A percentile compares a stretch with the other conserved stretches of the same genome.
Evolutionary conservation across 768 basidiomycete species (phyloP).

Genomic region (Inosperma sp.): DNA sequence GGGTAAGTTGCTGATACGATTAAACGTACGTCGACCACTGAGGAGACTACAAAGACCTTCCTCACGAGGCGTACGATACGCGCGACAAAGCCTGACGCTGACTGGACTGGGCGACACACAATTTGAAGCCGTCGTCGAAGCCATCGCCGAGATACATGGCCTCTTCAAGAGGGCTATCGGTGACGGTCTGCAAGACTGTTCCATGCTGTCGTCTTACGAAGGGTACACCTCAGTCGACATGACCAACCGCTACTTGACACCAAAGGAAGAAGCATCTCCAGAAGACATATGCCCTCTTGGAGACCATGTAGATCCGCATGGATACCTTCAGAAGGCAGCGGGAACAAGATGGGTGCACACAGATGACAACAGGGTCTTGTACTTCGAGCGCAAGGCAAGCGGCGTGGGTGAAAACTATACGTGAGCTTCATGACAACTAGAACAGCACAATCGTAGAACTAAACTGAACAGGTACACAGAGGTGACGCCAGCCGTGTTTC

Average conservation of each 20-base stretch:
- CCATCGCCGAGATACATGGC: conserved; percentile 2
- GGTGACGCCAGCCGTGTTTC: conserved; percentile 9
- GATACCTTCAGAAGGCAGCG: not conserved
- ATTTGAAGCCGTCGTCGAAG: not conserved
- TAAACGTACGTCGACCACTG: too few relatives aligned
- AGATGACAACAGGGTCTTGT: conserved; percentile 7
- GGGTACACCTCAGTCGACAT: not conserved
- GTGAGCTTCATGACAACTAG: not conserved
- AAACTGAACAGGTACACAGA: conserved; percentile 6
- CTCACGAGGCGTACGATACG: too few relatives aligned
- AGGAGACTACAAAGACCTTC: too few relatives aligned
- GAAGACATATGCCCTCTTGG: not conserved
- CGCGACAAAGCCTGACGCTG: conserved; percentile 8
- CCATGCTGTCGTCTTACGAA: not conserved
- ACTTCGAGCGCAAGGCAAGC: conserved; percentile 3
- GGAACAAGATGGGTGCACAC: not conserved
- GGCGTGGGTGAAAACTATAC: not conserved
- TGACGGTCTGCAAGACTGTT: conserved; percentile 1
- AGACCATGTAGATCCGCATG: conserved; percentile 5
- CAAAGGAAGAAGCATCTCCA: not conserved
- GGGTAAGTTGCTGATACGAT: too few relatives aligned
- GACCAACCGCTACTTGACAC: conserved; percentile 12
- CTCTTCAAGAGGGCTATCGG: conserved; percentile 5
- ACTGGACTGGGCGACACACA: not conserved
- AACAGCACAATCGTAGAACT: not conserved